phyloP scores from a whole-genome alignment of 2,329 filamentous ascomycete genomes.

The Cercospora zeae-maydis region DNA sequence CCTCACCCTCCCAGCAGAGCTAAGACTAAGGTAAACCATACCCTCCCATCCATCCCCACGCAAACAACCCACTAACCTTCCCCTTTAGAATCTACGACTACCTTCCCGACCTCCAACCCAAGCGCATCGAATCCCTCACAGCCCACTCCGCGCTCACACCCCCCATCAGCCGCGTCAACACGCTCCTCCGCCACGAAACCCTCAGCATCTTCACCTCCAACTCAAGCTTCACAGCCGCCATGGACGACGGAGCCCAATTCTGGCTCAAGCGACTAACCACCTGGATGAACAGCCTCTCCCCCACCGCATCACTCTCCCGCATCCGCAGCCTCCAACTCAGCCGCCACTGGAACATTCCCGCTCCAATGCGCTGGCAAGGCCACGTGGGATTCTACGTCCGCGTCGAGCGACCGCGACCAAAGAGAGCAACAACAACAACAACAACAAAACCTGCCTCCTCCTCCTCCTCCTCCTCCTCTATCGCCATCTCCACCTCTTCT shows the following conservation, averaged over 20 bases:
- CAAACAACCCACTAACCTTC: background rate
- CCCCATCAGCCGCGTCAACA: constrained; percentile 24
- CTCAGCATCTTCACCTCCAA: constrained; percentile 25
- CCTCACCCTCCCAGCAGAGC: constrained; percentile 19
- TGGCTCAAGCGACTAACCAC: constrained; percentile 11
- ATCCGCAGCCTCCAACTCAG: constrained; percentile 25
- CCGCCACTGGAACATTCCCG: constrained; percentile 26
- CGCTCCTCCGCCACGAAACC: constrained; percentile 24
- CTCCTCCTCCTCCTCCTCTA: background rate
- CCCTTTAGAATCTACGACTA: constrained; percentile 21
- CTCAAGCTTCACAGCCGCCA: constrained; percentile 24
- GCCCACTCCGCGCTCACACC: constrained; percentile 23
- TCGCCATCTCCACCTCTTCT: background rate
- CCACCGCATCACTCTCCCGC: constrained; percentile 12
- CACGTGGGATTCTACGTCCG: constrained; percentile 32
- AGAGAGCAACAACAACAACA: background rate
- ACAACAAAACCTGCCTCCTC: background rate
- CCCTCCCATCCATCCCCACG: background rate
- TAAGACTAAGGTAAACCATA: constrained; percentile 14
- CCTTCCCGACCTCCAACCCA: constrained; percentile 19
- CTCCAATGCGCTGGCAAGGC: constrained; percentile 26
- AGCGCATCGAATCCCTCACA: constrained; percentile 17
- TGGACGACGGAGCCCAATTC: constrained; percentile 17
- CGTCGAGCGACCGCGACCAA: constrained; percentile 16
- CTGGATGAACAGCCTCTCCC: constrained; percentile 22